Evolutionary conservation across 164 flowering plant species (phyloP).

Genomic region (Nymphaea colorata): DNA sequence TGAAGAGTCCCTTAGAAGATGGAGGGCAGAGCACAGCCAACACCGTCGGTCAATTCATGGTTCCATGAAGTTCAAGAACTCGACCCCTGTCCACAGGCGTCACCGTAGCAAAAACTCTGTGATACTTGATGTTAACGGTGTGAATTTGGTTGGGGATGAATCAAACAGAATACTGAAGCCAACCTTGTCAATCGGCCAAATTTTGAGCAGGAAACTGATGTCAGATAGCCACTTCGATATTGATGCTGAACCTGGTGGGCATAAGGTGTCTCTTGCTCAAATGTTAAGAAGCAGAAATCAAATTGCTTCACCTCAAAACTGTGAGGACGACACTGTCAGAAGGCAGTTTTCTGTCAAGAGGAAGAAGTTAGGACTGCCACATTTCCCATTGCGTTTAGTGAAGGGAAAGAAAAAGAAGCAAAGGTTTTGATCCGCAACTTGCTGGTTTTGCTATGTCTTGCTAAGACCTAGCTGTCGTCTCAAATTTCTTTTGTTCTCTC

Average conservation of each 20-base stretch:
- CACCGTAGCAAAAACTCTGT: constrained; percentile 29
- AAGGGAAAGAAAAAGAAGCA: constrained; percentile 40
- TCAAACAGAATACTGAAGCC: constrained; percentile 42
- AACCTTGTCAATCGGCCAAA: constrained; percentile 85
- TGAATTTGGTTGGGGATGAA: constrained; percentile 28
- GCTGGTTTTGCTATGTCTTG: neutral
- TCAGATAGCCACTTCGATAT: constrained; percentile 45
- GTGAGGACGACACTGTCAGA: neutral
- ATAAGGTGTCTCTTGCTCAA: constrained; percentile 67
- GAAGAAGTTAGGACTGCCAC: constrained; percentile 59
- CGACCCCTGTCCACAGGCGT: constrained; percentile 34
- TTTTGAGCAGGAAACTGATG: constrained; percentile 67
- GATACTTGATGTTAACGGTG: constrained; percentile 44
- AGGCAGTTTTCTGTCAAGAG: constrained; percentile 54
- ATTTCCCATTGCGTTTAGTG: constrained; percentile 36
- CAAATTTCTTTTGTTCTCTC: no score
- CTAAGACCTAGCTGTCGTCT: neutral
- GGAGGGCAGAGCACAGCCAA: constrained; percentile 79
- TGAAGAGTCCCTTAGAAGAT: constrained; percentile 74
- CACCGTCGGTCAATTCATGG: constrained; percentile 46
- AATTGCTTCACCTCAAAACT: neutral
- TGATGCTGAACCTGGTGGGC: constrained; percentile 16
- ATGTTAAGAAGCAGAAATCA: constrained; percentile 46
- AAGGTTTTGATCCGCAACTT: neutral
- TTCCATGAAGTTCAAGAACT: constrained; percentile 64